Percentiles rank a stretch among this genome's conserved stretches.
These are phyloP conservation scores for Chrysosporium queenslandicum DNA, from an alignment of 2,329 filamentous ascomycete species.

Conservation along the genomic window DNA sequence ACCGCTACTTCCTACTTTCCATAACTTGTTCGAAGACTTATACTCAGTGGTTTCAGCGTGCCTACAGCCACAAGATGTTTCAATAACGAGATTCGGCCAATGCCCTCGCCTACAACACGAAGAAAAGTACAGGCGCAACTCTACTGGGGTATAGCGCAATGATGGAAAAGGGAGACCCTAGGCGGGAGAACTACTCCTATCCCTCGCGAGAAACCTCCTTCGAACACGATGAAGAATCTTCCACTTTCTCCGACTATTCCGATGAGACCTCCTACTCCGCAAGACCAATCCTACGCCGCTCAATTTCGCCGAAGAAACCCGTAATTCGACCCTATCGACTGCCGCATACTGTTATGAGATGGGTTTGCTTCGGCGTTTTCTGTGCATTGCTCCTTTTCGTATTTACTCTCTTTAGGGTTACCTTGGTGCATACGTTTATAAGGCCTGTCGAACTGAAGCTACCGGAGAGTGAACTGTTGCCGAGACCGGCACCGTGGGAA, in stretches of 20 bases:
- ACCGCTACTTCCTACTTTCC: too few relatives aligned
- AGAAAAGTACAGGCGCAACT: background rate
- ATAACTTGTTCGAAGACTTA: background rate
- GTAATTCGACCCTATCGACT: conserved; percentile 47
- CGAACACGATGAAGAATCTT: conserved; percentile 26
- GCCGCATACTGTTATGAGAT: conserved; percentile 64
- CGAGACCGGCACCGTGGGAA: conserved; percentile 63
- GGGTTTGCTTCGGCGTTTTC: conserved; percentile 63
- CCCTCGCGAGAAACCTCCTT: conserved; percentile 19
- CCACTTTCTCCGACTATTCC: conserved; percentile 45
- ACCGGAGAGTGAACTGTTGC: background rate
- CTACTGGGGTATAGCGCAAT: background rate
- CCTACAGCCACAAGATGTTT: background rate
- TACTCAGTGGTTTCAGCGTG: background rate
- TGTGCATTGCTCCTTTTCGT: conserved; percentile 66
- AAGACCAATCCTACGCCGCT: conserved; percentile 32
- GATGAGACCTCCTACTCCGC: conserved; percentile 38
- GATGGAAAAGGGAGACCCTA: background rate
- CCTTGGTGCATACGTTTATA: conserved; percentile 52
- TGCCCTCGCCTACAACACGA: background rate
- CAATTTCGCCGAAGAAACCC: conserved; percentile 29
- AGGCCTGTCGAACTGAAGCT: conserved; percentile 44
- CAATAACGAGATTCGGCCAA: background rate
- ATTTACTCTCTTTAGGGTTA: conserved; percentile 61
- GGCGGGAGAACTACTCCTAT: conserved; percentile 17